phyloP scores from a whole-genome alignment of 2,329 filamentous ascomycete species.

The Microsporum ferrugineum region DNA sequence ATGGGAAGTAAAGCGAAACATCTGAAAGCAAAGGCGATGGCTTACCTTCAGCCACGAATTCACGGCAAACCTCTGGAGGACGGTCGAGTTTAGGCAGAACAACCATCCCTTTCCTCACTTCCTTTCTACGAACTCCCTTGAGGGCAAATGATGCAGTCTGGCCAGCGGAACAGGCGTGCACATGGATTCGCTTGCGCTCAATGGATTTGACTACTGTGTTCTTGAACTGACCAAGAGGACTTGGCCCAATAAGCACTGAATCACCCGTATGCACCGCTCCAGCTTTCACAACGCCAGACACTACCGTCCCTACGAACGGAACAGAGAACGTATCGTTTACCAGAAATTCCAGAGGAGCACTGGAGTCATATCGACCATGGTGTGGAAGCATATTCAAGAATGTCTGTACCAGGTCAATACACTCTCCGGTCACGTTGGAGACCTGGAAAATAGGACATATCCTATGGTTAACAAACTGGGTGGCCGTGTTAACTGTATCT shows the following conservation, averaged over 20 bases:
- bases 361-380: constrained; percentile 80
- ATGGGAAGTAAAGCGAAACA: not conserved
- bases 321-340: constrained; percentile 98
- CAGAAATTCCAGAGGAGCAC: constrained; percentile 84
- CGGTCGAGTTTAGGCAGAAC: constrained; percentile 74
- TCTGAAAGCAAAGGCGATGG: not conserved
- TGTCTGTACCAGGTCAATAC: constrained; percentile 75
- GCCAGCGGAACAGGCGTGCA: constrained; percentile 77
- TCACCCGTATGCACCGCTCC: constrained; percentile 87
- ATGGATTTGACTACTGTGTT: constrained; percentile 82
- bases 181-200: constrained; percentile 81
- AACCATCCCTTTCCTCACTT: constrained; percentile 96
- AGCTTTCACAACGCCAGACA: constrained; percentile 82
- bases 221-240: constrained; percentile 79
- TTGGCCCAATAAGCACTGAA: constrained; percentile 74
- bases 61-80: constrained; percentile 59
- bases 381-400: constrained; percentile 94
- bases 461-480: constrained; percentile 86
- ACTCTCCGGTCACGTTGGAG: constrained; percentile 91
- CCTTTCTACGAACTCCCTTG: constrained; percentile 75
- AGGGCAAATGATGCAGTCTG: constrained; percentile 89
- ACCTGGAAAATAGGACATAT: constrained; percentile 98
- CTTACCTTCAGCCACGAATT: constrained; percentile 67
- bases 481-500: constrained; percentile 88
- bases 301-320: constrained; percentile 90